A percentile compares a stretch with the other conserved stretches of the same genome.
These are phyloP conservation scores for Tricharina praecox DNA, from an alignment of 495 filamentous ascomycete species.

Conservation along the genomic window DNA sequence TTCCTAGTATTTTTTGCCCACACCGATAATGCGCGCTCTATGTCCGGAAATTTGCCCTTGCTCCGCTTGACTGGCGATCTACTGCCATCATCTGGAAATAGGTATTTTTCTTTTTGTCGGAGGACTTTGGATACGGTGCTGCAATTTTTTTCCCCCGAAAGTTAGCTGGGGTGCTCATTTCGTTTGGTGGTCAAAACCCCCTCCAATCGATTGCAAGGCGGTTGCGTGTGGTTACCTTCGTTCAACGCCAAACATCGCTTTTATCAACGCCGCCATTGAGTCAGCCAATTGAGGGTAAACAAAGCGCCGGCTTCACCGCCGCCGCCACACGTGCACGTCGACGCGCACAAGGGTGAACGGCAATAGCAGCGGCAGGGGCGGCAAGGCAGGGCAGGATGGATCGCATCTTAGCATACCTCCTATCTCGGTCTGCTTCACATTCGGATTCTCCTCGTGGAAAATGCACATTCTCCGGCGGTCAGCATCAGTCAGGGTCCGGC, in stretches of 20 bases:
- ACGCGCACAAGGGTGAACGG: no score
- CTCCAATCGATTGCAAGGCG: no score
- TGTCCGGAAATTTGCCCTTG: slow-evolving; percentile 86
- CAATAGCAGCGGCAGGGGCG: no score
- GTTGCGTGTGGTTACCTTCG: slow-evolving; percentile 90
- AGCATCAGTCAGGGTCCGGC: slow-evolving; percentile 83
- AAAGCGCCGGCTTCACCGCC: no score
- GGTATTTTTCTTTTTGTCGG: slow-evolving; percentile 91
- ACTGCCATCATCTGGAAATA: slow-evolving; percentile 71
- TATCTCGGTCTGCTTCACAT: slow-evolving; percentile 95
- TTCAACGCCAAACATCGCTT: slow-evolving; percentile 90
- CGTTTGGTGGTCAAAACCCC: no score
- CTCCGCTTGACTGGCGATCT: slow-evolving; percentile 73
- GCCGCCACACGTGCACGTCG: no score
- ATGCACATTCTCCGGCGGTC: slow-evolving; percentile 87
- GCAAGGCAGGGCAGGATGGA: no score
- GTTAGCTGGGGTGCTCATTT: neutral
- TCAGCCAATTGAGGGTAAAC: slow-evolving; percentile 11
- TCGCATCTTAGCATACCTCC: no score
- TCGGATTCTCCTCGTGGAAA: slow-evolving; percentile 86
- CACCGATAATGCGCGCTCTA: slow-evolving; percentile 83
- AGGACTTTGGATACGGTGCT: slow-evolving; percentile 98
- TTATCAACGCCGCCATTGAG: slow-evolving; percentile 15
- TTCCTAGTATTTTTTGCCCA: slow-evolving; percentile 71
- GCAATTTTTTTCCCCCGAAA: slow-evolving; percentile 8